Evolutionary conservation across 371 early-diverging fungal species (phyloP).

Genomic region (Rhizopus sp.): DNA sequence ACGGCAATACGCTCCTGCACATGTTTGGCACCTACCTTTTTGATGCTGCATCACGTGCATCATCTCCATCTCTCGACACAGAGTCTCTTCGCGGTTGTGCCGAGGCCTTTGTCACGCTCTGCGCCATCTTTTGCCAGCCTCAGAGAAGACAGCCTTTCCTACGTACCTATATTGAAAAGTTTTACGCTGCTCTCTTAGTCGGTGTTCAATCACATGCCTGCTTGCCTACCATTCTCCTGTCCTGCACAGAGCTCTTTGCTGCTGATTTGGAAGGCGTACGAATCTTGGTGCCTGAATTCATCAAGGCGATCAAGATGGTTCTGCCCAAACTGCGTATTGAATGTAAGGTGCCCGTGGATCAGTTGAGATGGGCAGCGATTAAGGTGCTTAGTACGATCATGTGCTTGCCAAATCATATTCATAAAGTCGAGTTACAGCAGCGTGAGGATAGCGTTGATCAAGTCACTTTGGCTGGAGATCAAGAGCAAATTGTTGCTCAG

Average conservation of each 20-base stretch:
- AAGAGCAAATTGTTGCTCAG: constrained; percentile 58
- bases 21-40: constrained; percentile 83
- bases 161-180: constrained; percentile 68
- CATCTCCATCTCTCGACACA: constrained; percentile 11
- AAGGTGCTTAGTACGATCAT: constrained; percentile 67
- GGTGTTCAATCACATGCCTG: constrained; percentile 65
- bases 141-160: constrained; percentile 60
- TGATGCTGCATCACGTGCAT: constrained; percentile 52
- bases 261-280: constrained; percentile 71
- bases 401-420: constrained; percentile 76
- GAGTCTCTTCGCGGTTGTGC: constrained; percentile 65
- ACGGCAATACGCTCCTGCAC: constrained; percentile 77
- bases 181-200: constrained; percentile 65
- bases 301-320: constrained; percentile 67
- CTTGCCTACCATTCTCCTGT: constrained; percentile 67
- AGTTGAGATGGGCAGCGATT: constrained; percentile 67
- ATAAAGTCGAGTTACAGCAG: constrained; percentile 56
- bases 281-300: constrained; percentile 73
- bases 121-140: constrained; percentile 71
- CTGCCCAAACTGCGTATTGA: constrained; percentile 59
- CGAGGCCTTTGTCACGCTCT: constrained; percentile 70
- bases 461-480: constrained; percentile 41
- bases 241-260: constrained; percentile 65
- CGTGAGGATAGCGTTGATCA: constrained; percentile 48
- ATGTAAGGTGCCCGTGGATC: constrained; percentile 56